Base-by-base conservation (phyloP, 2,329 filamentous ascomycete species). In the Fulvia fulva region DNA sequence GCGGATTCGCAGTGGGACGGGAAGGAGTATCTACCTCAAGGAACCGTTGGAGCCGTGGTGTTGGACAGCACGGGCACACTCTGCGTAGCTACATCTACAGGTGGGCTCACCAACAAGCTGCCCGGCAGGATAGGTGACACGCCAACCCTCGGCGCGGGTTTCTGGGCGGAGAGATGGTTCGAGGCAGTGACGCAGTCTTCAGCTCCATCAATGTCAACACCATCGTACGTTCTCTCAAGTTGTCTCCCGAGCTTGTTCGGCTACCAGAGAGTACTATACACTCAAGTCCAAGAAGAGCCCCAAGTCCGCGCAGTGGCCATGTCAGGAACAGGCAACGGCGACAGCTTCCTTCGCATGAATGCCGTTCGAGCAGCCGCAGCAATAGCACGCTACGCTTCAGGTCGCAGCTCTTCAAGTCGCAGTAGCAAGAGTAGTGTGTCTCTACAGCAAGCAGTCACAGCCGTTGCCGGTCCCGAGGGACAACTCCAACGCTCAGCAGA, bases 111-210 rank as follows among this genome's bases (percentile, higher is more conserved):
- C 22, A 96, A 96, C 72, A 96, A 96, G 77, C 76, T 93, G 55
- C 89, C 89, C 0, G 91, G 91, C 0, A 80, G 91, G 21, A 87
- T 96, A 62, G 91, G 91, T 0, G 91, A 96, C 70, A 96, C 91
- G 11, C 91, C 91, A 0, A 88, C 87, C 0, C 77, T 91, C 0
- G 91, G 91, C 0, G 88, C 91, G 0, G 91, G 91, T 0, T 96
- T 91, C 73, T 96, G 91, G 90, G 90, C 91, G 0, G 91, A 95
- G 71, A 84, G 91, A 65, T 96, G 90, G 90, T n/a, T 56, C 14
- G 55, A 55, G 14, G 19, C 37, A 16, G 37, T 8, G 9, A 12
- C 19, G 50, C 37, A 46, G 3, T 16, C 26, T 37, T 21, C n/a
- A n/a, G 8, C 47, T 14, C n/a, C 52, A 8, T 16, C 43, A 30